A percentile compares a stretch with the other conserved stretches of the same genome.
Conservation (phyloP, 2,329 filamentous ascomycete genomes). For the Aspergillus fumigatiaffinis region DNA sequence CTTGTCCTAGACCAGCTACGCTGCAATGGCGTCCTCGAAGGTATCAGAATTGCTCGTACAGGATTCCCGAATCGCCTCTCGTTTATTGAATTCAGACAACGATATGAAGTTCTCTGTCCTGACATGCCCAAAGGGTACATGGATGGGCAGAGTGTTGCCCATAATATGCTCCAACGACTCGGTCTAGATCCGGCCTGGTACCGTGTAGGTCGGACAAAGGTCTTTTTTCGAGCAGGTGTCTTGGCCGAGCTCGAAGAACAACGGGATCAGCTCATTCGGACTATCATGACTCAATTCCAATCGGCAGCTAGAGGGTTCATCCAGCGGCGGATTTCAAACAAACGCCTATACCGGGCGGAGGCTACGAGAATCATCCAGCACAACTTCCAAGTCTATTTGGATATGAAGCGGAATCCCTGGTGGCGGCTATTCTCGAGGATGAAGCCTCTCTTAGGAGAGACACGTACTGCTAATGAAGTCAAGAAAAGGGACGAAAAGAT, state of each 20-base stretch:
- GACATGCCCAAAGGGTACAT: conserved; percentile 87
- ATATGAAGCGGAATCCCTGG: conserved; percentile 91
- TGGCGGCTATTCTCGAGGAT: conserved; percentile 94
- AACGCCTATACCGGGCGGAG: conserved; percentile 89
- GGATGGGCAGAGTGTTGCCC: conserved; percentile 81
- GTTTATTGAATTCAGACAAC: conserved; percentile 89
- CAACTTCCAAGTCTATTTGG: conserved; percentile 88
- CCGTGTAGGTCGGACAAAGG: conserved; percentile 91
- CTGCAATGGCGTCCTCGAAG: conserved; percentile 98
- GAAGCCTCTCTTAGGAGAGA: conserved; percentile 90
- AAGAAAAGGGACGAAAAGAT: conserved; percentile 96
- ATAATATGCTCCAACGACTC: conserved; percentile 84
- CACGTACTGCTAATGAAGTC: conserved; percentile 85
- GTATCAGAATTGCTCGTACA: conserved; percentile 92
- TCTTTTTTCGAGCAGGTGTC: conserved; percentile 96
- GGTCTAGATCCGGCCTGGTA: conserved; percentile 81
- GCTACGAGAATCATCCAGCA: conserved; percentile 91
- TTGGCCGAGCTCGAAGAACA: conserved; percentile 95
- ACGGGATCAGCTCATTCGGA: conserved; percentile 83
- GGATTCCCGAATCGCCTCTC: conserved; percentile 92
- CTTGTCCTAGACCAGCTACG: conserved; percentile 96
- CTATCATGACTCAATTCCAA: conserved; percentile 92
- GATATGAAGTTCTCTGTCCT: conserved; percentile 89
- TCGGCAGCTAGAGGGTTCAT: conserved; percentile 86
- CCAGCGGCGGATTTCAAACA: conserved; percentile 82